Evolutionary conservation across 371 early-diverging fungal genomes (phyloP), one percentile per base, ranked within the genome.

Genomic region (Mucor mucedo): DNA sequence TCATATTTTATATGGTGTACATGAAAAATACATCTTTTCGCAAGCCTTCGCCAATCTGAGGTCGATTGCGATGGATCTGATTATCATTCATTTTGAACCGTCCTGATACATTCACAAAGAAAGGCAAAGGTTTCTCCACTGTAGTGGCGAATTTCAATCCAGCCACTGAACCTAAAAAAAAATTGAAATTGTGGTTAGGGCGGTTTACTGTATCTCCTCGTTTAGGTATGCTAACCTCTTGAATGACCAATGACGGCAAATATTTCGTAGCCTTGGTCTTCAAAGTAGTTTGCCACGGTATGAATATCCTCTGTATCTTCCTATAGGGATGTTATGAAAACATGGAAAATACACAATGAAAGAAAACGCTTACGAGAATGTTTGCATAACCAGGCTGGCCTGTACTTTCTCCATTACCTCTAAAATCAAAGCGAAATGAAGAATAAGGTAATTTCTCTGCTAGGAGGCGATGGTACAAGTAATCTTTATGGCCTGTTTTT

Each of bases 351-450:
- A 13, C 10, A 11, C 11, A 13, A 1, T 4, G 10, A 42, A 42
- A 42, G 40, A 39, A n/a, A 42, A 11, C 6, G 42, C 21, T 55
- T 73, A 77, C 85, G 5, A 70, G 62, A 61, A 84, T 81, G 69
- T 84, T 83, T 7, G 79, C 78, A 62, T 77, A 87, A 14, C 80
- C 78, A 48, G 83, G 71, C 32, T 71, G 45, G 11, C 87, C 87
- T 14, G 74, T 72, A 59, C 84, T 84, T 13, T 87, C 85, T 28
- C 85, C 85, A 59, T 85, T 85, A 9, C 87, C 87, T 28, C 87
- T 69, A 62, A 84, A 84, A 62, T 87, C 87, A 61, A 85, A 83
- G 10, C 87, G 83, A 60, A 84, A 85, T 30, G 77, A 83, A 40
- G 84, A 77, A 58, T 78, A 79, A 1, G 85, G 84, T 7, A 87